Base-by-base conservation (phyloP, 495 filamentous ascomycete genomes). In the Penicillium verhagenii region DNA sequence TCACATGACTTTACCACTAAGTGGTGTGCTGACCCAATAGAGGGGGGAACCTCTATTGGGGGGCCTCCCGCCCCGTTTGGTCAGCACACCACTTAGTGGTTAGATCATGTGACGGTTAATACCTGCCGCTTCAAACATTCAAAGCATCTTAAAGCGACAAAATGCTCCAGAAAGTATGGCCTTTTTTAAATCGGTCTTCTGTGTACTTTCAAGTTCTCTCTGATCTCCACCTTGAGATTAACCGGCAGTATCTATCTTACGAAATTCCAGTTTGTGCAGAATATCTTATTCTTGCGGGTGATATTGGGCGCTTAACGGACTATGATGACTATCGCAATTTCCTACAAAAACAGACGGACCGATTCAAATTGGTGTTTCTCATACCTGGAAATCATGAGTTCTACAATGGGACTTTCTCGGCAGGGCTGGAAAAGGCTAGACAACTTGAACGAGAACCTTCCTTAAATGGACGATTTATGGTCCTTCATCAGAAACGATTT, bases 331-430 rank as follows among this genome's bases (percentile, higher is more conserved):
- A 81, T 61, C 72, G 69, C n/a, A 29, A 55, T 23, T 84, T 86
- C 56, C 60, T 86, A 33, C 57, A 72, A 29, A 64, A 60, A 1
- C 77, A 85, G 35, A 72, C 70, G 4, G 51, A 69, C 7, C 62
- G 56, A 1, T 85, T 78, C 59, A 50, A 72, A 20, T 53, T 66
- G 1, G 74, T 84, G 0, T 84, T 80, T 56, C 68, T 84, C 1
- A 69, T 84, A 0, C 73, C 81, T 9, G 84, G 83, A 0, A 84
- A 83, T 52, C 81, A 85, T 54, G 82, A 85, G 57, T 84, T 85
- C 67, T 82, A 82, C 60, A 72, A 75, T 35, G 49, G 67, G 1
- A 60, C 66, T 8, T 71, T 71, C 33, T 50, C 53, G 2, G 57
- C 63, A 13, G 79, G 70, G 7, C 52, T 85, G 1, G 56, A 66